Evolutionary conservation across 805 yeast species (phyloP).

Genomic region (Suhomyces xylopsoci): DNA sequence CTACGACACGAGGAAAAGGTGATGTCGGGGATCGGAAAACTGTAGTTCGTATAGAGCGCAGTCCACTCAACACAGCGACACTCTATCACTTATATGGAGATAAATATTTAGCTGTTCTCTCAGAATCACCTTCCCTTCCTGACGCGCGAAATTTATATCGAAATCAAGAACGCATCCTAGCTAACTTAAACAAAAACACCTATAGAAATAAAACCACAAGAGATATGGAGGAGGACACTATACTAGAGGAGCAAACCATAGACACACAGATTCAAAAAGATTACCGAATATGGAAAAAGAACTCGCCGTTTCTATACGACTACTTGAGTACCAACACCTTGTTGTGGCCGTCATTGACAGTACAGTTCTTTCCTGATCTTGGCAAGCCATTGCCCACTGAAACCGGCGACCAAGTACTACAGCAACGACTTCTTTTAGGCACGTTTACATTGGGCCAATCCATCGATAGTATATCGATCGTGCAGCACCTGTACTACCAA

Average conservation of each 20-base stretch:
- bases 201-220: neutral
- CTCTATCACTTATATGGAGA: neutral
- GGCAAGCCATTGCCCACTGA: neutral
- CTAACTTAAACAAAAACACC: neutral
- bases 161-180: neutral
- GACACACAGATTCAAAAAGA: constrained; percentile 33
- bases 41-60: neutral
- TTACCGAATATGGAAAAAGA: constrained; percentile 61
- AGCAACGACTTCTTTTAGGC: constrained; percentile 52
- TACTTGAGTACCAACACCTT: constrained; percentile 49
- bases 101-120: too few relatives aligned
- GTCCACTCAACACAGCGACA: neutral
- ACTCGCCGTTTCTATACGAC: constrained; percentile 54
- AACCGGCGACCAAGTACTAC: constrained; percentile 6
- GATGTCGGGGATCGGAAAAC: neutral
- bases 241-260: constrained; percentile 12
- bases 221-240: constrained; percentile 2
- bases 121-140: neutral
- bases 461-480: constrained; percentile 44
- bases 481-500: constrained; percentile 31
- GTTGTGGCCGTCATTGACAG: constrained; percentile 63
- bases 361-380: constrained; percentile 63
- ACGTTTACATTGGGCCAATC: constrained; percentile 61
- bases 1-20: neutral
- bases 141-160: neutral